These are phyloP conservation scores for Polygonum maritimum DNA, from an alignment of 148 eudicot species.

Conservation along the genomic window DNA sequence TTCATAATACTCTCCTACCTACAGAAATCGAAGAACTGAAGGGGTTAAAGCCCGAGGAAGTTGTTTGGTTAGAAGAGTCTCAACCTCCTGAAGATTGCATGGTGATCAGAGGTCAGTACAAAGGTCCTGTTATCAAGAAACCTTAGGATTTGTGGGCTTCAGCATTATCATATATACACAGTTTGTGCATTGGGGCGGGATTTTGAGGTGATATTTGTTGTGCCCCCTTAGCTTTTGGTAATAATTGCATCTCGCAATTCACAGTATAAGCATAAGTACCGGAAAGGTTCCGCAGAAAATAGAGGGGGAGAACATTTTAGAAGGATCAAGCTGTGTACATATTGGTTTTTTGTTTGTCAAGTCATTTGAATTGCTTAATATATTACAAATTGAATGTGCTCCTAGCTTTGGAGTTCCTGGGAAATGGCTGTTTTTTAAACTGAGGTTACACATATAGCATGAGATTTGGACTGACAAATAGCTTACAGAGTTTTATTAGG, in stretches of 20 bases:
- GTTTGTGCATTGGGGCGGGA: neutral
- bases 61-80: slow-evolving; percentile 42
- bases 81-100: slow-evolving; percentile 41
- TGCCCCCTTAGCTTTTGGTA: neutral
- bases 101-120: slow-evolving; percentile 33
- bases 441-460: too few species aligned
- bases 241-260: slow-evolving; percentile 1
- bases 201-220: neutral
- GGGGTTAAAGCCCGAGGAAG: slow-evolving; percentile 22
- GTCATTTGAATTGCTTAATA: neutral
- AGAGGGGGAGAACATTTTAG: slow-evolving; percentile 1
- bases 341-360: neutral
- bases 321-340: slow-evolving; percentile 3
- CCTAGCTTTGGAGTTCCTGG: neutral
- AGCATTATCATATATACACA: slow-evolving; percentile 17
- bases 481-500: neutral
- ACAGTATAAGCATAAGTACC: neutral
- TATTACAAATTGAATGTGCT: neutral
- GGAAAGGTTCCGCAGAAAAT: neutral
- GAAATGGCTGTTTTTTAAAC: neutral
- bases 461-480: too few species aligned
- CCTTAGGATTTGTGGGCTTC: slow-evolving; percentile 15
- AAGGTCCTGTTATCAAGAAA: slow-evolving; percentile 36
- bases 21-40: slow-evolving; percentile 25
- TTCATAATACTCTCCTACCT: neutral